Evolutionary conservation across 768 basidiomycete genomes (phyloP), one percentile per base, ranked within the genome.

Genomic region (Punctularia strigosozonata): DNA sequence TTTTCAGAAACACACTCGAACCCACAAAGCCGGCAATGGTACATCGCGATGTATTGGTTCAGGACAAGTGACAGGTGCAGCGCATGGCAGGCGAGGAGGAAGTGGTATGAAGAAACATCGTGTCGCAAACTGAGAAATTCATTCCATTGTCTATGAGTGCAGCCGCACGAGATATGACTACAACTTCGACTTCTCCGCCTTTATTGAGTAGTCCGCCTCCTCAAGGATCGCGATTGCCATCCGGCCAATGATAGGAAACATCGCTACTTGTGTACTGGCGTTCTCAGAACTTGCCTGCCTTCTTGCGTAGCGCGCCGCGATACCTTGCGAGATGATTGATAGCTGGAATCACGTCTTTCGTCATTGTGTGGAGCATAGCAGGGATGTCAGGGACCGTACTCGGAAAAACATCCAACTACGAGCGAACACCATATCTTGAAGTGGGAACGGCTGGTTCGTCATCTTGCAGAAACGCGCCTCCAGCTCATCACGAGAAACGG

Each of bases 211-310:
- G 10, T 73, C 77, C 39, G 66, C 64, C 5, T 75, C 72, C 49
- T 81, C 71, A 28, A 84, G 53, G 13, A 73, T 66, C 17, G 54
- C 56, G 50, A 61, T 73, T 6, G 88, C 84, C 25, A 88, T 50
- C 17, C 59, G 57, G 22, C 86, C 88, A 34, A 84, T 59, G 18
- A 75, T 44, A 12, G 72, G 77, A 57, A 85, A 86, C 6, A 65
- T 50, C 1, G 41, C 38, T 8, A 38, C 43, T 28, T 69, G 64
- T 34, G 67, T 44, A 31, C 58, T 62, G 5, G 90, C 90, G 31
- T 65, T 62, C 55, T 89, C 88, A 0, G 89, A 92, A 53, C 85
- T 91, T 3, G 90, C 89, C 57, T 95, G 90, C 15, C 86, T 75
- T 19, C 80, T 69, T 1, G 88, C 87, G 38, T 74, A 75, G 31